Base-by-base conservation (phyloP, 345 rosid genomes). In the Trapa incisa region DNA sequence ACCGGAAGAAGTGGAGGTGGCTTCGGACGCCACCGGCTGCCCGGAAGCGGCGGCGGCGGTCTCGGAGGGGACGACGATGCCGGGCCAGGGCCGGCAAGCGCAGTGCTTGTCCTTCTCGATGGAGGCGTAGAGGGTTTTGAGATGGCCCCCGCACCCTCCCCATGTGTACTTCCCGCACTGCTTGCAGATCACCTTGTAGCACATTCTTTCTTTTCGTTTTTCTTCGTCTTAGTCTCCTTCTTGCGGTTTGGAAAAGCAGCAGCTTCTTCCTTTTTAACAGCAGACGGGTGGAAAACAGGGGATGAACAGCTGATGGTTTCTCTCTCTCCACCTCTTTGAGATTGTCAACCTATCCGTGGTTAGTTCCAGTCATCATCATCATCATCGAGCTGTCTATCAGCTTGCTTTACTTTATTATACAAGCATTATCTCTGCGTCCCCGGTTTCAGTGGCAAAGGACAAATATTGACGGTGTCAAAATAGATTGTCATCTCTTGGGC, bases 41-140 rank as follows among this genome's bases (percentile, higher is more conserved):
- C 29, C 29, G 35, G 68, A 29, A 36, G 48, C 7, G 6, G 45
- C 7, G 5, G 58, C 45, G 4, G 69, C 42, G 43, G 62, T 48
- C 48, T 45, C 43, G 42, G 45, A 36, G 5, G 66, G 0, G 1
- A 76, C 76, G 47, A 72, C 61, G 72, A 50, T 73, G 17, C 87
- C 82, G 5, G 88, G 88, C 91, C 91, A 86, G 4, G 88, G 63
- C 63, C 69, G 74, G 84, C 87, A 78, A 72, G 70, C 65, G 82
- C 88, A 86, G 73, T 68, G 88, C 50, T 75, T 78, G 14, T 83
- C 87, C 37, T 65, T 43, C n/a, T 84, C 85, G 9, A 86, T 86
- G 75, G 75, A 72, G 3, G 74, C 67, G 43, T 82, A 75, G 15
- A 84, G 48, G n/a, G 74, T 9, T 48, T 67, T 37, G 1, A 84